These are phyloP conservation scores for Pythium rhizo-oryzae DNA, from an alignment of 352 stramenopile species.

Conservation along the genomic window DNA sequence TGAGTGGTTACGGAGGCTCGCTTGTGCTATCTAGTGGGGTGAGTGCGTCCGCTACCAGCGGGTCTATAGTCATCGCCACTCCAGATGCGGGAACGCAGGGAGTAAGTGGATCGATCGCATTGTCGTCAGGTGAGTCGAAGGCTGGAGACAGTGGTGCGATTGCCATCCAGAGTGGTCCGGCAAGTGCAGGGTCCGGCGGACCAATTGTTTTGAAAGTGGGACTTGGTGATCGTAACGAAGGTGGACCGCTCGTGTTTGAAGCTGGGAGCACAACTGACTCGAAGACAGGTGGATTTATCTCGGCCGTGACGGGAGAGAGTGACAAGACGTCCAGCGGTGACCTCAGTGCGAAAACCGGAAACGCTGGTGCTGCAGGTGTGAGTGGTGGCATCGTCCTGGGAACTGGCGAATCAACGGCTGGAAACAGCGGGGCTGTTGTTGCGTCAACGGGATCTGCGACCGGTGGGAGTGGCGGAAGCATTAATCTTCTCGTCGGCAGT, in stretches of 20 bases:
- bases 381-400: slow-evolving; percentile 62
- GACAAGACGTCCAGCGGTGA: slow-evolving; percentile 70
- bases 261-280: slow-evolving; percentile 73
- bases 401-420: slow-evolving; percentile 55
- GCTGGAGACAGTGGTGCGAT: slow-evolving; percentile 64
- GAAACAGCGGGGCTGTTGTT: slow-evolving; percentile 55
- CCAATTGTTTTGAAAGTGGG: slow-evolving; percentile 57
- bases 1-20: slow-evolving; percentile 68
- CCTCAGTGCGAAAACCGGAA: slow-evolving; percentile 60
- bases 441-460: slow-evolving; percentile 54
- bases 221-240: slow-evolving; percentile 79
- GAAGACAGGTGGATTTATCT: slow-evolving; percentile 62
- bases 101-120: slow-evolving; percentile 46
- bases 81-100: slow-evolving; percentile 49
- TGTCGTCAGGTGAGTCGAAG: slow-evolving; percentile 48
- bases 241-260: slow-evolving; percentile 74
- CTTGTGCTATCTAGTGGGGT: slow-evolving; percentile 49
- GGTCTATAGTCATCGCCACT: slow-evolving; percentile 49
- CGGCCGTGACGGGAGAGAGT: slow-evolving; percentile 57
- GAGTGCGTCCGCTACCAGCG: slow-evolving; percentile 58
- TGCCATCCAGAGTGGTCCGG: slow-evolving; percentile 50
- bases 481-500: slow-evolving; percentile 52
- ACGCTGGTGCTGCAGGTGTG: slow-evolving; percentile 54
- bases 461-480: slow-evolving; percentile 61
- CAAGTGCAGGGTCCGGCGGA: slow-evolving; percentile 53